Percentiles rank a stretch among this genome's conserved stretches.
Conservation (phyloP, 2,329 filamentous ascomycete species). For the Pseudogymnoascus sp. region DNA sequence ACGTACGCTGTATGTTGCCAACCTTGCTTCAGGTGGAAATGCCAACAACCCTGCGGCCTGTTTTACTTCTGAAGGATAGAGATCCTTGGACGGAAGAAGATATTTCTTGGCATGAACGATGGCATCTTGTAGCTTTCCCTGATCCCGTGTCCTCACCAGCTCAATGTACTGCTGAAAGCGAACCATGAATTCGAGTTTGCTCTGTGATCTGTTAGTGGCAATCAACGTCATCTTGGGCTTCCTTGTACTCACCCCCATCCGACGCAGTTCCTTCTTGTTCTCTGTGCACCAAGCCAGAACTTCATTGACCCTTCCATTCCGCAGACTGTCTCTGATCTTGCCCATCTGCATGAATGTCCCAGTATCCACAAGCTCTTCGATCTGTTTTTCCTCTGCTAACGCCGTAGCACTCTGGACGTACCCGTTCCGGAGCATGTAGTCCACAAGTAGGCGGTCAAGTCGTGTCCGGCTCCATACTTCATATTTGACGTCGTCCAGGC, state of each 20-base stretch:
- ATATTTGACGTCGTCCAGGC: slow-evolving; percentile 85
- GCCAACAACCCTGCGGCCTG: slow-evolving; percentile 76
- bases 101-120: slow-evolving; percentile 76
- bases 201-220: slow-evolving; percentile 37
- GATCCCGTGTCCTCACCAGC: slow-evolving; percentile 62
- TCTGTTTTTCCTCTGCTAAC: slow-evolving; percentile 66
- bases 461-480: slow-evolving; percentile 79
- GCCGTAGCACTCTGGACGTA: slow-evolving; percentile 70
- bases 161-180: slow-evolving; percentile 94
- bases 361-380: slow-evolving; percentile 78
- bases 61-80: slow-evolving; percentile 60
- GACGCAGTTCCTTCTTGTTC: slow-evolving; percentile 86
- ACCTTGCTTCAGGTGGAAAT: slow-evolving; percentile 53
- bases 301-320: slow-evolving; percentile 63
- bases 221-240: neutral
- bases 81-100: slow-evolving; percentile 61
- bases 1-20: slow-evolving; percentile 44
- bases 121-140: slow-evolving; percentile 64
- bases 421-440: slow-evolving; percentile 80
- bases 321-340: slow-evolving; percentile 66
- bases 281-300: slow-evolving; percentile 86
- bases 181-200: slow-evolving; percentile 85
- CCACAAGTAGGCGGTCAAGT: slow-evolving; percentile 79
- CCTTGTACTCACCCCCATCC: slow-evolving; percentile 60
- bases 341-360: slow-evolving; percentile 80